A percentile compares a stretch with the other conserved stretches of the same genome.
Evolutionary conservation across 371 early-diverging fungal species (phyloP).

Genomic region (Mortierella sp.): DNA sequence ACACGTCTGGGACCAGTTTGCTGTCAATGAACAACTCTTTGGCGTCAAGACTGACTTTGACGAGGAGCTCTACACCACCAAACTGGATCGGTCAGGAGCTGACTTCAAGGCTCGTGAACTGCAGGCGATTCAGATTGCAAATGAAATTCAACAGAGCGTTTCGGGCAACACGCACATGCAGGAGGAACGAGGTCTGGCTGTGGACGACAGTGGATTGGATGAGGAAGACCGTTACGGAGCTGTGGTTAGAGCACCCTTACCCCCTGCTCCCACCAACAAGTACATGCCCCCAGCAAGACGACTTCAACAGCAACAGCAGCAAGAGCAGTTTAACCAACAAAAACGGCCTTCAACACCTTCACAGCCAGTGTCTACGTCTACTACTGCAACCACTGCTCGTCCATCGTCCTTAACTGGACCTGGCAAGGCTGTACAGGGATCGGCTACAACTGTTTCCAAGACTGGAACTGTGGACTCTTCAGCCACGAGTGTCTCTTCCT

Average conservation of each 20-base stretch:
- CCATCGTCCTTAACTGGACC: no score
- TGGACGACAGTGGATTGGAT: conserved; percentile 79
- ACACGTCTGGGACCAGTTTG: conserved; percentile 96
- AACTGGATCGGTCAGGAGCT: conserved; percentile 85
- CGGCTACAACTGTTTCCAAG: no score
- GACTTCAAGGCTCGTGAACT: conserved; percentile 90
- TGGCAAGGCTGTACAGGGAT: no score
- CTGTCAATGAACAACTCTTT: conserved; percentile 94
- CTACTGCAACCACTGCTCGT: neutral
- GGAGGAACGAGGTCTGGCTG: conserved; percentile 90
- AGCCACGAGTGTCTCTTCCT: neutral
- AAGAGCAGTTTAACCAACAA: conserved; percentile 14
- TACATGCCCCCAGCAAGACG: conserved; percentile 87
- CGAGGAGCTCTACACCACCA: conserved; percentile 96
- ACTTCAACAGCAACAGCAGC: conserved; percentile 43
- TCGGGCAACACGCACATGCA: conserved; percentile 87
- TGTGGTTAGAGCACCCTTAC: conserved; percentile 65
- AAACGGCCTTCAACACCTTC: conserved; percentile 15
- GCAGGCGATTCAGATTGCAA: conserved; percentile 89
- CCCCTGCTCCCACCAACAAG: conserved; percentile 74
- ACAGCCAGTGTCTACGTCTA: conserved; percentile 1
- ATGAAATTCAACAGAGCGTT: conserved; percentile 86
- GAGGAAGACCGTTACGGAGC: conserved; percentile 91
- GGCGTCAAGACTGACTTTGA: conserved; percentile 96
- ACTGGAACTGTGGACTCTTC: neutral